Evolutionary conservation across 495 filamentous ascomycete species (phyloP), one percentile per base, ranked within the genome.

Genomic region (Alectoria sarmentosa): DNA sequence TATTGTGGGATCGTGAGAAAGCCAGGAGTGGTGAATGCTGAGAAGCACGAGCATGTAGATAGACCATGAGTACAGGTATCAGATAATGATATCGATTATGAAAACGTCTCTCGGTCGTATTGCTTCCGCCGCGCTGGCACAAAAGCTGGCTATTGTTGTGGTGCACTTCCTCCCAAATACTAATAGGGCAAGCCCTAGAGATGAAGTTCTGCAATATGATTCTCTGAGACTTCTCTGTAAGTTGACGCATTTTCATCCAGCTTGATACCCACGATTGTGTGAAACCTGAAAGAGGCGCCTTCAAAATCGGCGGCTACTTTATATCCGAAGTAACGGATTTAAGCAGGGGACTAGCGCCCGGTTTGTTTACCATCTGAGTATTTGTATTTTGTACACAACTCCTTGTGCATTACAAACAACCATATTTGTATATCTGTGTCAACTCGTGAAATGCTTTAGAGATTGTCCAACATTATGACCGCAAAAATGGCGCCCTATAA

Each of bases 1-100:
- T 61, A 63, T 67, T 28, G 23, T 68, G 37, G 23, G 41, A 55
- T 48, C 28, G 39, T 60, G 46, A 55, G 23, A 44, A 21, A 41
- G 48, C 28, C 21, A 14, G 4, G 10, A 56, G 14, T 4, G 37
- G 10, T 14, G 36, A 5, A 9, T 52, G 36, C 48, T 10, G 26
- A 44, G 36, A 46, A 36, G n/a, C 9, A 41, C 4, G 6, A 5
- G 3, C 0, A 32, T 42, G 60, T 41, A 55, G 4, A 30, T 62
- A 42, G 23, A 56, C 7, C 11, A 32, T 41, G 1, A 44, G 23
- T 28, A 60, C 44, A 46, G 8, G 1, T 23, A 46, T 10, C 10
- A n/a, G n/a, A 46, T 46, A 46, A 10, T 23, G 7, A n/a, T 37
- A 2, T 42, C 21, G 3, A 46, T 23, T 57, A 14, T 57, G 28